Percentiles rank a stretch among this genome's conserved stretches.
Conservation (phyloP, 2,329 filamentous ascomycete genomes). For the Colletotrichum orbiculare region DNA sequence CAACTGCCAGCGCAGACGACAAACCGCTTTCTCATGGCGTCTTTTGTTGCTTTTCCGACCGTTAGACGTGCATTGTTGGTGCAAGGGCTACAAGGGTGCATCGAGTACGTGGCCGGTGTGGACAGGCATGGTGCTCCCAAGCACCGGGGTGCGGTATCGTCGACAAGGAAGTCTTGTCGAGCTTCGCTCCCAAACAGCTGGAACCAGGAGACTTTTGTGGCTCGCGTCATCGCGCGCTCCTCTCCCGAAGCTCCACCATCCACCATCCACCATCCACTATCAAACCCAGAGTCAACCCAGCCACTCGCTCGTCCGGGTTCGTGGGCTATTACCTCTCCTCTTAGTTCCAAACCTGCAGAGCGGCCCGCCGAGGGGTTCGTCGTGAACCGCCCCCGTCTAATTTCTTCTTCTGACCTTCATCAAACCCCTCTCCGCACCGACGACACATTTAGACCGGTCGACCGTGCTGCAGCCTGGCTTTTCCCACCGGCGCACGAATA, state of each 20-base stretch:
- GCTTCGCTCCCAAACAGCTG: conserved; percentile 33
- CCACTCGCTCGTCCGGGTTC: neutral
- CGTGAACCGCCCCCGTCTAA: conserved; percentile 2
- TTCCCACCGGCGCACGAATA: neutral
- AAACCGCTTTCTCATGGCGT: conserved; percentile 31
- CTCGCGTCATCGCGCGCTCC: conserved; percentile 36
- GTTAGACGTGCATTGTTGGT: conserved; percentile 31
- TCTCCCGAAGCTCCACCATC: conserved; percentile 35
- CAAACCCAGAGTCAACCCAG: conserved; percentile 3
- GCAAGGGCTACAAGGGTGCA: conserved; percentile 25
- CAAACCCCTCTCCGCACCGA: conserved; percentile 18
- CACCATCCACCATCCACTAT: conserved; percentile 17
- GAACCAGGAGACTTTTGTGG: conserved; percentile 38
- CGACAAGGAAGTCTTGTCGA: conserved; percentile 35
- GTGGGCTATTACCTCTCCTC: conserved; percentile 9
- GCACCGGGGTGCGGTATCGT: conserved; percentile 27
- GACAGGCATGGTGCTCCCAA: conserved; percentile 30
- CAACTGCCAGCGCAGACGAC: conserved; percentile 8
- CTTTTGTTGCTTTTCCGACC: conserved; percentile 23
- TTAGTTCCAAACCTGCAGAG: conserved; percentile 30
- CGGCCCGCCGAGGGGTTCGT: conserved; percentile 29
- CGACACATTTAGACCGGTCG: conserved; percentile 1
- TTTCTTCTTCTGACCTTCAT: conserved; percentile 25
- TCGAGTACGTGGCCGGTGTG: conserved; percentile 32
- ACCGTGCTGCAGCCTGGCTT: conserved; percentile 1